Evolutionary conservation across 345 rosid species (phyloP).

Genomic region (Rhodamnia argentea): DNA sequence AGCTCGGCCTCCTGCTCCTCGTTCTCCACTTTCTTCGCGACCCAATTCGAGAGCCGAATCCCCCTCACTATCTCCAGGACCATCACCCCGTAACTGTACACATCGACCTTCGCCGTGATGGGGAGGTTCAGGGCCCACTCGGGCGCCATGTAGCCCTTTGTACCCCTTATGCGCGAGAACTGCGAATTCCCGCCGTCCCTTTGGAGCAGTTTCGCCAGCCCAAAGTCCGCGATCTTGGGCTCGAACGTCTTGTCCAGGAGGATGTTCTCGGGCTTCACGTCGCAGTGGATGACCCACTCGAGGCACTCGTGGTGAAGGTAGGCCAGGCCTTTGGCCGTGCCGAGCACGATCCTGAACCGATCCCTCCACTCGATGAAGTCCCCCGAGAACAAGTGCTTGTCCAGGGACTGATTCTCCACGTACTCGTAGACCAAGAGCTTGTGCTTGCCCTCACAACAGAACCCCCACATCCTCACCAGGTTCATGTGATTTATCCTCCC

Average conservation of each 20-base stretch:
- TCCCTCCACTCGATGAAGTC: constrained; percentile 30
- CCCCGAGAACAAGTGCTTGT: constrained; percentile 27
- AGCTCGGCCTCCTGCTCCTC: constrained; percentile 20
- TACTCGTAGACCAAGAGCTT: constrained; percentile 42
- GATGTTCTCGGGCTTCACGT: constrained; percentile 51
- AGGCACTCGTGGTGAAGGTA: constrained; percentile 50
- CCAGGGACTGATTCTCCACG: constrained; percentile 33
- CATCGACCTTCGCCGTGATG: constrained; percentile 29
- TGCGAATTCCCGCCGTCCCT: constrained; percentile 3
- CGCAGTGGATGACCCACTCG: constrained; percentile 50
- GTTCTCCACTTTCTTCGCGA: neutral
- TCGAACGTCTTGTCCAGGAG: constrained; percentile 33
- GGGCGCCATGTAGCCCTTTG: constrained; percentile 29
- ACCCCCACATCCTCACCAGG: constrained; percentile 46
- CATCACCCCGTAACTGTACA: constrained; percentile 29
- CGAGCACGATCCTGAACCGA: constrained; percentile 38
- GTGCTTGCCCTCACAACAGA: constrained; percentile 30
- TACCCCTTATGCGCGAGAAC: constrained; percentile 20
- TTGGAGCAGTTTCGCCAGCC: constrained; percentile 31
- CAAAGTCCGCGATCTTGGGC: constrained; percentile 48
- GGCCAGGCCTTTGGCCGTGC: constrained; percentile 46
- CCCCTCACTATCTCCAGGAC: constrained; percentile 32
- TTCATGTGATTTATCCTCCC: constrained; percentile 46
- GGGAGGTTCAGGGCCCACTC: constrained; percentile 29
- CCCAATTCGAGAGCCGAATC: constrained; percentile 16